phyloP scores from a whole-genome alignment of 2,329 filamentous ascomycete genomes.

The Aspergillus arachidicola region DNA sequence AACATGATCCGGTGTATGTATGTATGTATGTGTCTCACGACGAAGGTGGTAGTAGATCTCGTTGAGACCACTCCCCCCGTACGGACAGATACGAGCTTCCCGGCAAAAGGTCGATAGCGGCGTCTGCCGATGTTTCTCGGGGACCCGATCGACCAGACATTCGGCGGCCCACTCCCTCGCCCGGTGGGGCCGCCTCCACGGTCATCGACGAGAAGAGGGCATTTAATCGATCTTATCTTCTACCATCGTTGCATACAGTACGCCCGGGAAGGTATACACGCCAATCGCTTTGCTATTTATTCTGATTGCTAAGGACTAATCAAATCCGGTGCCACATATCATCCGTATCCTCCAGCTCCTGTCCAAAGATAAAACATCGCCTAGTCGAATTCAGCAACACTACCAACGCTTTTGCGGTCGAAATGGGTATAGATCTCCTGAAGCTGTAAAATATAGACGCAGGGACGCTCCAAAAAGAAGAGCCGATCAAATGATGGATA shows the following conservation, averaged over 20 bases:
- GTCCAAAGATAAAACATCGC: neutral
- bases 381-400: neutral
- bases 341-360: neutral
- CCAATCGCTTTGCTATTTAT: neutral
- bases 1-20: neutral
- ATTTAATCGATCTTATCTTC: neutral
- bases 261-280: neutral
- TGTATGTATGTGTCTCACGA: neutral
- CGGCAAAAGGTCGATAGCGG: too few relatives aligned
- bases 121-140: neutral
- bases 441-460: slow-evolving; percentile 2
- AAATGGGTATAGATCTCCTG: slow-evolving; percentile 16
- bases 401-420: slow-evolving; percentile 15
- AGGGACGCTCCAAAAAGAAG: slow-evolving; percentile 1
- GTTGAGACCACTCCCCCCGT: neutral
- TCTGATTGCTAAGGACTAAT: neutral
- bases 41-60: neutral
- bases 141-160: neutral
- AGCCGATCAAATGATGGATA: neutral
- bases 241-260: neutral
- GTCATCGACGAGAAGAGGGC: neutral
- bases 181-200: neutral
- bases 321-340: neutral
- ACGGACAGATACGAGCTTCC: neutral
- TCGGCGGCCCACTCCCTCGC: neutral